Evolutionary conservation across 495 filamentous ascomycete species (phyloP).

Genomic region (Penicillium simplicissimum): DNA sequence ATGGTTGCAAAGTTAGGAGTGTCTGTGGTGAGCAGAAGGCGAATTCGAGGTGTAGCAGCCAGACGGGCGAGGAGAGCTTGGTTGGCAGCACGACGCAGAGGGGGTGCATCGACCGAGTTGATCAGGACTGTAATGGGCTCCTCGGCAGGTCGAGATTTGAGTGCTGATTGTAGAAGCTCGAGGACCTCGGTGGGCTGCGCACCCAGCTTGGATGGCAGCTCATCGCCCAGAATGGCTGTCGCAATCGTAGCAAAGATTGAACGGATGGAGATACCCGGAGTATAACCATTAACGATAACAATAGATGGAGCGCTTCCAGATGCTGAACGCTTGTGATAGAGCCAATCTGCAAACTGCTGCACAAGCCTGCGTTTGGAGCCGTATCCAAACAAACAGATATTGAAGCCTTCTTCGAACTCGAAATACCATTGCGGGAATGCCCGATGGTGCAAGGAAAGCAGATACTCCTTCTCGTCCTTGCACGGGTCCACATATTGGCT

Average conservation of each 20-base stretch:
- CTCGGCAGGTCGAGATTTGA: conserved; percentile 49
- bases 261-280: conserved; percentile 69
- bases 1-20: conserved; percentile 83
- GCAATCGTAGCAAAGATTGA: conserved; percentile 76
- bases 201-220: conserved; percentile 55
- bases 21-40: conserved; percentile 78
- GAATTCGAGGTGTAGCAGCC: conserved; percentile 70
- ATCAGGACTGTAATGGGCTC: conserved; percentile 67
- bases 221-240: conserved; percentile 60
- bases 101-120: conserved; percentile 79
- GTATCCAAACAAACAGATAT: conserved; percentile 88
- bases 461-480: conserved; percentile 63
- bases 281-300: conserved; percentile 87
- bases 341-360: conserved; percentile 72
- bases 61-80: conserved; percentile 77
- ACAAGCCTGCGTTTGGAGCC: conserved; percentile 82
- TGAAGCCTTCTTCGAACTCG: conserved; percentile 86
- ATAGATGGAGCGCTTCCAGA: conserved; percentile 54
- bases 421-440: conserved; percentile 92
- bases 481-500: conserved; percentile 70
- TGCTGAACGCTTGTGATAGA: conserved; percentile 51
- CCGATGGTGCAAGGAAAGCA: conserved; percentile 72
- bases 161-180: conserved; percentile 58
- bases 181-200: conserved; percentile 66
- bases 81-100: conserved; percentile 67